These are phyloP conservation scores for Vitis hybrid DNA, from an alignment of 177 flowering plant species.

Conservation along the genomic window DNA sequence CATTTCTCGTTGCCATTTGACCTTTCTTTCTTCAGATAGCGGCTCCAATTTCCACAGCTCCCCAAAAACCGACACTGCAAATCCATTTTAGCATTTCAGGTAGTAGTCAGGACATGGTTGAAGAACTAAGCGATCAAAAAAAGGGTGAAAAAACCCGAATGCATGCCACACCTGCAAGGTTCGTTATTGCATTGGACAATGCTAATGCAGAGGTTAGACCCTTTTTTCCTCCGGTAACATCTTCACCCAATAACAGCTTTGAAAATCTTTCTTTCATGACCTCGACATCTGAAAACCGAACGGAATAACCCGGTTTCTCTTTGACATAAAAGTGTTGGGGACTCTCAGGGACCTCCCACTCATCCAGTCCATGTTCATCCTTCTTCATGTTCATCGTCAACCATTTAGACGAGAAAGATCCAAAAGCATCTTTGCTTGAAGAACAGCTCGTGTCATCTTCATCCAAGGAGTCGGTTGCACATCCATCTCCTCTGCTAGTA, in stretches of 20 bases:
- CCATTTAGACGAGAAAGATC: constrained; percentile 83
- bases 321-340: constrained; percentile 39
- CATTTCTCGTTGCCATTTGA: constrained; percentile 83
- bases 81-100: constrained; percentile 10
- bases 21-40: constrained; percentile 69
- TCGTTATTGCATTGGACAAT: constrained; percentile 81
- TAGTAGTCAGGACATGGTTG: not conserved
- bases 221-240: constrained; percentile 74
- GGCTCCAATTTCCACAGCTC: constrained; percentile 99
- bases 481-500: constrained; percentile 69
- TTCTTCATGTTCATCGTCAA: constrained; percentile 43
- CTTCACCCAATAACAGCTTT: constrained; percentile 85
- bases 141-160: not conserved
- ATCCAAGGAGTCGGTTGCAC: constrained; percentile 62
- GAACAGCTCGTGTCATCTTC: constrained; percentile 78
- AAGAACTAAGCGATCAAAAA: not conserved
- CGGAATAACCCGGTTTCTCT: constrained; percentile 36
- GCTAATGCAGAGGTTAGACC: constrained; percentile 76
- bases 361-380: constrained; percentile 46
- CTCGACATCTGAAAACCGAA: constrained; percentile 58
- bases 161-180: constrained; percentile 64
- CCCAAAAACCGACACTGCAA: constrained; percentile 83
- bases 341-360: constrained; percentile 55
- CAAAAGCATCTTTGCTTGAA: constrained; percentile 79
- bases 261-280: constrained; percentile 86